Conservation (phyloP, 148 eudicot genomes). For the Spergularia bocconei region DNA sequence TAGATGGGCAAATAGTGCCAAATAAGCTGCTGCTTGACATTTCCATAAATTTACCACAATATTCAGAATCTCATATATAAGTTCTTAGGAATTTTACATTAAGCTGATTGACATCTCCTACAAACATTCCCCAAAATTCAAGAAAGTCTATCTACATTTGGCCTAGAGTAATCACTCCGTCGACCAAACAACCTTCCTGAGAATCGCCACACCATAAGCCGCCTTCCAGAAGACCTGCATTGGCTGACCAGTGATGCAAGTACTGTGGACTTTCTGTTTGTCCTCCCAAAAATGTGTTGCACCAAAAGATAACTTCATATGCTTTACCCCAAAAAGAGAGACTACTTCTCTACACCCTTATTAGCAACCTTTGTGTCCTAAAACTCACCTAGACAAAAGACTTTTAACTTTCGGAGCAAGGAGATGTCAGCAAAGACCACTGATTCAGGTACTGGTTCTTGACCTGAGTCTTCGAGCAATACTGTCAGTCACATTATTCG, state of each 20-base stretch:
- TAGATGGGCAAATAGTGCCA: too few relatives aligned
- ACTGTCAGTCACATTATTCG: slow-evolving; percentile 2
- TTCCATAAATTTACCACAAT: too few relatives aligned
- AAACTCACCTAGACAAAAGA: slow-evolving; percentile 12
- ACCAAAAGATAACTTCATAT: too few relatives aligned
- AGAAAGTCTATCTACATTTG: too few relatives aligned
- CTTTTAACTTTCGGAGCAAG: slow-evolving; percentile 7
- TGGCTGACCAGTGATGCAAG: neutral
- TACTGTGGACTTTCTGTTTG: neutral
- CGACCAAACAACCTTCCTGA: neutral
- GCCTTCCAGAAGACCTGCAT: slow-evolving; percentile 11
- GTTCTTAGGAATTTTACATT: too few relatives aligned
- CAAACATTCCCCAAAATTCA: too few relatives aligned
- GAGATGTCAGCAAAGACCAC: slow-evolving; percentile 6
- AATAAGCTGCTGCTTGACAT: too few relatives aligned
- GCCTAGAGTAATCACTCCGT: too few relatives aligned
- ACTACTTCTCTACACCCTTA: neutral
- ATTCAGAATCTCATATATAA: too few relatives aligned
- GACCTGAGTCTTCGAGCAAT: slow-evolving; percentile 18
- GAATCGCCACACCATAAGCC: neutral
- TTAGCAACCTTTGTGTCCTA: neutral
- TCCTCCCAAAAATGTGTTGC: too few relatives aligned
- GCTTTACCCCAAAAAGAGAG: neutral
- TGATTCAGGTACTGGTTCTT: slow-evolving; percentile 11
- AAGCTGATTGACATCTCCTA: too few relatives aligned